Base-by-base conservation (phyloP, 192 early-diverging fungal species). In the Podila minutissima region DNA sequence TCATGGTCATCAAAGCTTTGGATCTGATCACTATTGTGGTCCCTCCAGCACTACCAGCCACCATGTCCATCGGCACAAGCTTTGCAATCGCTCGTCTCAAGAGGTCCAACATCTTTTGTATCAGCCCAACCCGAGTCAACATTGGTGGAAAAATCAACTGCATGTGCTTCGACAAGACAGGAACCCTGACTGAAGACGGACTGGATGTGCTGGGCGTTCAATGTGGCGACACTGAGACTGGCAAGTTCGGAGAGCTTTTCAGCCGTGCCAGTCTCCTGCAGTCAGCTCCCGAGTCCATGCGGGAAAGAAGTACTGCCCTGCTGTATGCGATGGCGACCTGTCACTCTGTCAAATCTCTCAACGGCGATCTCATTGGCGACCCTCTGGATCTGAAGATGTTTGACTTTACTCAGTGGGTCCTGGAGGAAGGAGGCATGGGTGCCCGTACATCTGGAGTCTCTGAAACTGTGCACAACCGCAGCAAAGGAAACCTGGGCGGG, bases 121-220 rank as follows among this genome's bases (percentile, higher is more conserved):
- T 95, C 67, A 93, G 92, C 48, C 97, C 97, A 6, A 93, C 95
- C 15, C 87, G 92, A 11, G 97, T 99, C 49, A 99, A 98, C 70
- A 94, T 99, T 41, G 95, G 96, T 64, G 98, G 98, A 59, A 98
- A 98, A 65, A 85, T 99, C 58, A 93, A 98, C 72, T 92, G 96
- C 31, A 97, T 97, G 91, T 96, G 95, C 71, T 99, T 99, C 85
- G 98, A 99, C 85, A 99, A 99, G 84, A 99, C 97, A 2, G 97
- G 97, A 4, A 99, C 97, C 7, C 82, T 99, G 59, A 98, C 97
- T 3, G 95, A 98, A 81, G 96, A 98, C 72, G 97, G 97, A 0
- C 74, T 99, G 57, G 97, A 97, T 75, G 94, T 99, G 4, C 84
- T 97, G 50, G 97, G 97, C 22, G 90, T 98, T 49, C 92, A 93